These are phyloP conservation scores for Linnemannia hyalina DNA, from an alignment of 192 early-diverging fungal species.

Conservation along the genomic window DNA sequence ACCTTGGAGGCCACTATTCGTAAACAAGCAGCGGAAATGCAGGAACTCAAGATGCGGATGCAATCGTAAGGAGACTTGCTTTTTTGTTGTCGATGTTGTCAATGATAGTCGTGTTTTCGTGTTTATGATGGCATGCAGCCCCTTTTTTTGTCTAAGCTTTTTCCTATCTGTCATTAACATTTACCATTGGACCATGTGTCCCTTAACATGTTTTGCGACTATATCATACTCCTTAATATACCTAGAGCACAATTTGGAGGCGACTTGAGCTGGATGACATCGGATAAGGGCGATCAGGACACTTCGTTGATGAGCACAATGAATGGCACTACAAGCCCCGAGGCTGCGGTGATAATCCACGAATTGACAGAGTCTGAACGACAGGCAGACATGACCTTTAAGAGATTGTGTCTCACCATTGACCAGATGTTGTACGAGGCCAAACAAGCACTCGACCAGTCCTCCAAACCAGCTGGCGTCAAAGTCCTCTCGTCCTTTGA, in stretches of 20 bases:
- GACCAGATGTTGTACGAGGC: conserved; percentile 56
- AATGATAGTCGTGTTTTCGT: neutral
- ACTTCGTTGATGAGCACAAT: neutral
- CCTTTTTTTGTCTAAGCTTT: neutral
- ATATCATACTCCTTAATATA: neutral
- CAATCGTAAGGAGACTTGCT: conserved; percentile 34
- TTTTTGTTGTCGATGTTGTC: conserved; percentile 2
- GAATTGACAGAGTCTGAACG: conserved; percentile 46
- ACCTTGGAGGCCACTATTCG: conserved; percentile 64
- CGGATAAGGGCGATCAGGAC: conserved; percentile 15
- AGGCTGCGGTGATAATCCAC: conserved; percentile 30
- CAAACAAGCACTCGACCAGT: conserved; percentile 45
- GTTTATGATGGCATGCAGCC: neutral
- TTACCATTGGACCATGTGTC: neutral
- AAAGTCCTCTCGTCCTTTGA: conserved; percentile 51
- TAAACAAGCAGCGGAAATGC: conserved; percentile 63
- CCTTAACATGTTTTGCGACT: neutral
- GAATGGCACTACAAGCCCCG: neutral
- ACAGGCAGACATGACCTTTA: conserved; percentile 47
- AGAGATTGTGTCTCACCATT: conserved; percentile 39
- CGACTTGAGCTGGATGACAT: conserved; percentile 23
- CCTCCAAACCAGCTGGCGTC: conserved; percentile 36
- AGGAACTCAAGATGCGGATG: conserved; percentile 59
- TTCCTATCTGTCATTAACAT: neutral
- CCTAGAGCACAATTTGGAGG: conserved; percentile 41